Base-by-base conservation (phyloP, 228 moss, liverwort and hornwort species). In the Sphagnum fallax region DNA sequence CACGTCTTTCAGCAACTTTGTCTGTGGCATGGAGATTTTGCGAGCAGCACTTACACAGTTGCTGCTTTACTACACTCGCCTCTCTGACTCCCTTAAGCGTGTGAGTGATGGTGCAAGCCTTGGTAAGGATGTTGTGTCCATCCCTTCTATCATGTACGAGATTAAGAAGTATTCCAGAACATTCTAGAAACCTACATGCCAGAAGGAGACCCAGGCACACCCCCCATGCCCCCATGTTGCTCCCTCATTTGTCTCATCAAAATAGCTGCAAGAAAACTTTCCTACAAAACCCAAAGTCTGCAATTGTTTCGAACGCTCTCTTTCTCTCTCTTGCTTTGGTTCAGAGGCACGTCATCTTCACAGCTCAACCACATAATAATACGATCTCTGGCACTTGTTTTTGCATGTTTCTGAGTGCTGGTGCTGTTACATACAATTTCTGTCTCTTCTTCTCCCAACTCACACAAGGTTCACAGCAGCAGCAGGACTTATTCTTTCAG, bases 151-250 rank as follows among this genome's bases (percentile, higher is more conserved):
- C 68, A 98, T 98, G 97, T 92, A 79, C 70, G 97, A 98, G 87
- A 98, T 98, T 4, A 98, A 98, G 67, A 98, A 98, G 74, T 98
- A 98, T 77, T 98, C 97, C 52, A 85, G 97, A 85, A 91, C 97
- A 74, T 98, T 93, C 68, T 98, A 89, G 79, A 11, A 10, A n/a
- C 16, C 32, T 55, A 32, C 32, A 32, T 32, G 32, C 32, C 32
- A 32, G 32, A 32, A 32, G 32, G 32, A 32, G 2, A 32, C 32
- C 32, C 32, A 32, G 2, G 32, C 2, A 2, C 32, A 32, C 32
- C 32, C 32, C 12, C 10, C 5, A 16, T 62, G 60, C n/a, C 11
- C 61, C 50, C 49, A n/a, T 48, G 48, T 65, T 4, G 47, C 48
- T 63, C 16, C 10, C 12, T 48, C 47, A 51, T 49, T 16, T 7